Conservation (phyloP, 208 protist species). For the Borovskyia barvae region DNA sequence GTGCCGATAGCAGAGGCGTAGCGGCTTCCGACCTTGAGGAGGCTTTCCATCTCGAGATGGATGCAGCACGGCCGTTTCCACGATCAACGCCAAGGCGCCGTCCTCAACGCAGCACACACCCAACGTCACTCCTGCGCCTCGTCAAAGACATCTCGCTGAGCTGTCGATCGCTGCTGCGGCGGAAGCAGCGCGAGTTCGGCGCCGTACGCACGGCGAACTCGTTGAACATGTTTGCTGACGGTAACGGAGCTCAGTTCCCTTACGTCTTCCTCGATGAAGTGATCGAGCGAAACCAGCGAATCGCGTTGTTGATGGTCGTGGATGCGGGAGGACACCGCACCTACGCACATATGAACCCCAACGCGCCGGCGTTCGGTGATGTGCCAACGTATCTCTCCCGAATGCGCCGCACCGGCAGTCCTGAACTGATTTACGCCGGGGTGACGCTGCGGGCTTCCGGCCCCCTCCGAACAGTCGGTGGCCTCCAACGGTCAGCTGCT, state of each 20-base stretch:
- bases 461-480: too few relatives aligned
- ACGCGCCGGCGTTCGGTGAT: slow-evolving; percentile 68
- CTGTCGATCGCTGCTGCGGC: slow-evolving; percentile 9
- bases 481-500: too few relatives aligned
- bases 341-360: slow-evolving; percentile 60
- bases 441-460: slow-evolving; percentile 44
- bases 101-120: neutral
- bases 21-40: too few relatives aligned
- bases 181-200: slow-evolving; percentile 3
- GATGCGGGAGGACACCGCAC: slow-evolving; percentile 65
- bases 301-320: slow-evolving; percentile 75
- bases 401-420: slow-evolving; percentile 84
- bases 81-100: neutral
- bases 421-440: slow-evolving; percentile 86
- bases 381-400: slow-evolving; percentile 75
- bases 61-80: neutral
- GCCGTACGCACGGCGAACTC: neutral
- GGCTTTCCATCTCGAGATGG: too few relatives aligned
- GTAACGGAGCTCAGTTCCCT: slow-evolving; percentile 50
- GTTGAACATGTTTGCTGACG: slow-evolving; percentile 22
- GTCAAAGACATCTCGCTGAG: slow-evolving; percentile 1
- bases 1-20: too few relatives aligned
- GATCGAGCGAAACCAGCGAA: slow-evolving; percentile 37
- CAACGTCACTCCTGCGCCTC: neutral
- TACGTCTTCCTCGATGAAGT: slow-evolving; percentile 74